phyloP scores from a whole-genome alignment of 1,139 yeast species.

The Arxiozyma slooffiae region DNA sequence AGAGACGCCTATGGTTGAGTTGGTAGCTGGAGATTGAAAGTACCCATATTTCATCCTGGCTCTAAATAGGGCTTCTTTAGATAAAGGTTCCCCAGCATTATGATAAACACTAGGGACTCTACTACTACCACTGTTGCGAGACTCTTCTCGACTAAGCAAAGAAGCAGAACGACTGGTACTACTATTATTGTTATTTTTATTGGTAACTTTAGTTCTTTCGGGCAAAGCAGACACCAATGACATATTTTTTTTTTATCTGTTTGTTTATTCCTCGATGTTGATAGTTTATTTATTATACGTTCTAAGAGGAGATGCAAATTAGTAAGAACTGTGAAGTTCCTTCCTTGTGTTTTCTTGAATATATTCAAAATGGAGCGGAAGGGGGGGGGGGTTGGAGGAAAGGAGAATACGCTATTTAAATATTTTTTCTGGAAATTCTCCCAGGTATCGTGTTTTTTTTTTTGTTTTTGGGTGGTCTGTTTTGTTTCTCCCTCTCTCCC shows the following conservation, averaged over 20 bases:
- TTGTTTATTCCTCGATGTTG: neutral
- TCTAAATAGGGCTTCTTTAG: conserved; percentile 66
- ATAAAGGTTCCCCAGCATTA: conserved; percentile 51
- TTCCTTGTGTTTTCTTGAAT: no score
- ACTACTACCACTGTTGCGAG: neutral
- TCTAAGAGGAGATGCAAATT: no score
- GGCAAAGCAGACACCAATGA: conserved; percentile 25
- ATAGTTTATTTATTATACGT: no score
- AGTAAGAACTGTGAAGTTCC: no score
- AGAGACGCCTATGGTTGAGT: conserved; percentile 54
- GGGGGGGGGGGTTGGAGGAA: neutral
- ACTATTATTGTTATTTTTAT: conserved; percentile 1
- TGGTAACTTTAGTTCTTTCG: conserved; percentile 11
- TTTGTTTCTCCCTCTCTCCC: neutral
- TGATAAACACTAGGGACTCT: conserved; percentile 36
- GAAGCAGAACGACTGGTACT: neutral
- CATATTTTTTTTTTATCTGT: conserved; percentile 27
- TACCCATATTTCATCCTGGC: conserved; percentile 71
- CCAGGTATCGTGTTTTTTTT: no score
- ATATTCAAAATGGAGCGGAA: no score
- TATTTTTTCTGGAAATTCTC: neutral
- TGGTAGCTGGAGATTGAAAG: conserved; percentile 57
- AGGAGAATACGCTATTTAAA: neutral
- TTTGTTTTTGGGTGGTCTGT: no score
- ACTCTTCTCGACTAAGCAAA: neutral